These are phyloP conservation scores for Debaryomyces fabryi DNA, from an alignment of 1,139 yeast species.

Conservation along the genomic window DNA sequence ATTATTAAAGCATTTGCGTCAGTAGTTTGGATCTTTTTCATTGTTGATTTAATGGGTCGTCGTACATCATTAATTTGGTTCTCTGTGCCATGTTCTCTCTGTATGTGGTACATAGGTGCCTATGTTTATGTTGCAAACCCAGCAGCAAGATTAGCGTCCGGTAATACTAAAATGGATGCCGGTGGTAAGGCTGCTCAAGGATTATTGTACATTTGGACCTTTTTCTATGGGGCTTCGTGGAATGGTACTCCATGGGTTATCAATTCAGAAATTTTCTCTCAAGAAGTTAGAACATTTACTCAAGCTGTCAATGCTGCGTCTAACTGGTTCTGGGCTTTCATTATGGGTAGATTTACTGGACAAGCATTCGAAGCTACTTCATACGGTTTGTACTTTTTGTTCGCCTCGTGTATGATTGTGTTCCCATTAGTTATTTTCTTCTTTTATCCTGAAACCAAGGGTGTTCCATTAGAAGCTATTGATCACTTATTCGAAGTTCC, in stretches of 20 bases:
- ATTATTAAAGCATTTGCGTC: conserved; percentile 49
- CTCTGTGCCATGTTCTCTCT: conserved; percentile 47
- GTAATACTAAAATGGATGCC: conserved; percentile 21
- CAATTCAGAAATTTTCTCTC: conserved; percentile 48
- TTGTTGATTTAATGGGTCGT: conserved; percentile 52
- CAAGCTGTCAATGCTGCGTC: conserved; percentile 49
- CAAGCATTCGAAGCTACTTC: conserved; percentile 44
- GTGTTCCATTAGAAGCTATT: conserved; percentile 46
- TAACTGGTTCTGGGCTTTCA: conserved; percentile 54
- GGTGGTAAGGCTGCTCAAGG: conserved; percentile 56
- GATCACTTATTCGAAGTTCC: conserved; percentile 43
- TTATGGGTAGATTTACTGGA: conserved; percentile 49
- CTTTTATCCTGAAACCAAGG: conserved; percentile 50
- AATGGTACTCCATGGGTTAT: conserved; percentile 55
- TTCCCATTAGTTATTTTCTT: conserved; percentile 37
- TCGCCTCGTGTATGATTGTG: conserved; percentile 39
- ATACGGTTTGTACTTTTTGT: conserved; percentile 49
- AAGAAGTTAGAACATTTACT: conserved; percentile 43
- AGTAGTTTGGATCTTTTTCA: conserved; percentile 45
- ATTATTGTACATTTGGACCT: conserved; percentile 50
- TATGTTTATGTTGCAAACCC: conserved; percentile 47
- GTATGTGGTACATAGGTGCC: conserved; percentile 54
- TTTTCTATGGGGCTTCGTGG: conserved; percentile 47
- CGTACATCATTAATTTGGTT: conserved; percentile 46
- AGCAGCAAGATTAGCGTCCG: conserved; percentile 28